Base-by-base conservation (phyloP, 169 alveolate genomes). In the Cryptosporidium bovis region DNA sequence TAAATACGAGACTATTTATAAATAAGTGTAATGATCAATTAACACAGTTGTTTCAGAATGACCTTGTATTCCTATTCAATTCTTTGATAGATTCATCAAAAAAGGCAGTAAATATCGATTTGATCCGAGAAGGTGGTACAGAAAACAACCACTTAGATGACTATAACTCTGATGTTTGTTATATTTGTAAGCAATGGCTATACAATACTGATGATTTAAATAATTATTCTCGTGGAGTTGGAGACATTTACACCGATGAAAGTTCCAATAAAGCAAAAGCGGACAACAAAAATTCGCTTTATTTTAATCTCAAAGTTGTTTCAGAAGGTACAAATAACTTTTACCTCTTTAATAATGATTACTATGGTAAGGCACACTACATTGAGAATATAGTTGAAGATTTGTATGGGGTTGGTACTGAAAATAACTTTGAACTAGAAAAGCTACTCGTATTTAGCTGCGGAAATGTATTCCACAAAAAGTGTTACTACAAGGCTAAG, bases 21-120 rank as follows among this genome's bases (percentile, higher is more conserved):
- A 62, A 77, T 77, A 56, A 62, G 56, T 77, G 87, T 66, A 60
- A 77, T 77, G 71, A 56, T 50, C 77, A 77, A n/a, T 48, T 77
- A 33, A 24, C 71, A 3, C 64, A 34, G n/a, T 51, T 77, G 10
- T 77, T 77, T 31, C 87, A 77, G 27, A 31, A 51, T 3, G 87
- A 77, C 34, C 40, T 77, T 5, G 12, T 77, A 15, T 48, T 58
- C 15, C 36, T 77, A 5, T 77, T 77, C 64, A 13, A 62, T 20
- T 77, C 71, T 4, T 18, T 77, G 12, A 66, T 77, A 15, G 44
- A 48, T 44, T 7, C 27, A 10, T 44, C 50, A 7, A 56, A 18
- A 48, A 60, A 46, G 27, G 87, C 87, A 5, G 44, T n/a, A 1
- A 48, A n/a, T 10, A 16, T 77, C 4, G 62, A 58, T 31, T 53